These are phyloP conservation scores for Beauveria brongniartii DNA, from an alignment of 2,329 filamentous ascomycete genomes.

Conservation along the genomic window DNA sequence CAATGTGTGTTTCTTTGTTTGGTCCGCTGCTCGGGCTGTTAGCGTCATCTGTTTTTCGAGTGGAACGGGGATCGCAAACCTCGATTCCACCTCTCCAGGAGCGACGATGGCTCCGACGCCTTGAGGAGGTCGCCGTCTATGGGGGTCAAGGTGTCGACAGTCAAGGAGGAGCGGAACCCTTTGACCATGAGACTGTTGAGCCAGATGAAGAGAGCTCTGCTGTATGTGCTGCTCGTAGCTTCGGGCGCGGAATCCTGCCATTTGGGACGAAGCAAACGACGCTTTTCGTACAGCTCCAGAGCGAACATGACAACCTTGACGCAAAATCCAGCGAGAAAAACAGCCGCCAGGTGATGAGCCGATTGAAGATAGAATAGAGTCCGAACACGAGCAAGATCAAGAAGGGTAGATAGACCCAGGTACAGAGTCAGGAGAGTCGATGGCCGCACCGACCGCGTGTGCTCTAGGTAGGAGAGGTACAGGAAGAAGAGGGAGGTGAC, in stretches of 20 bases:
- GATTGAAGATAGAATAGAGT: conserved; percentile 24
- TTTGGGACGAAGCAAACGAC: conserved; percentile 15
- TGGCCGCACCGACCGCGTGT: conserved; percentile 23
- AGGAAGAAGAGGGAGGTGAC: conserved; percentile 14
- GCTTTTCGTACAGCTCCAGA: conserved; percentile 23
- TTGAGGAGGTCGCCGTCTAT: conserved; percentile 14
- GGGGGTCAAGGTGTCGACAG: conserved; percentile 13
- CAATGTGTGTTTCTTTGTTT: conserved; percentile 17
- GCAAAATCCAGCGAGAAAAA: conserved; percentile 20
- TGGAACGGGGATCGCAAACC: background rate
- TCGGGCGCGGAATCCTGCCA: conserved; percentile 21
- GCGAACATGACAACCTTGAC: conserved; percentile 23
- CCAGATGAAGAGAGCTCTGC: conserved; percentile 25
- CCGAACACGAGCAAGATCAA: conserved; percentile 24
- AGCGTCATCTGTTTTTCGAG: background rate
- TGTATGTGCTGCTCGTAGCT: conserved; percentile 23
- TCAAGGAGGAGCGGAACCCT: conserved; percentile 19
- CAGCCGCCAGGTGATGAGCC: conserved; percentile 15
- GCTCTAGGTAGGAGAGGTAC: conserved; percentile 24
- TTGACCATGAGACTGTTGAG: conserved; percentile 21
- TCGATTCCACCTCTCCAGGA: conserved; percentile 13
- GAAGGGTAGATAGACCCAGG: conserved; percentile 22
- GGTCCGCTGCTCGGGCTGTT: conserved; percentile 12
- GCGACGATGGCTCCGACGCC: conserved; percentile 12
- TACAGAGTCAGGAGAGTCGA: conserved; percentile 24